Base-by-base conservation (phyloP, 257 asterid genomes). In the Gynochthodes officinalis region DNA sequence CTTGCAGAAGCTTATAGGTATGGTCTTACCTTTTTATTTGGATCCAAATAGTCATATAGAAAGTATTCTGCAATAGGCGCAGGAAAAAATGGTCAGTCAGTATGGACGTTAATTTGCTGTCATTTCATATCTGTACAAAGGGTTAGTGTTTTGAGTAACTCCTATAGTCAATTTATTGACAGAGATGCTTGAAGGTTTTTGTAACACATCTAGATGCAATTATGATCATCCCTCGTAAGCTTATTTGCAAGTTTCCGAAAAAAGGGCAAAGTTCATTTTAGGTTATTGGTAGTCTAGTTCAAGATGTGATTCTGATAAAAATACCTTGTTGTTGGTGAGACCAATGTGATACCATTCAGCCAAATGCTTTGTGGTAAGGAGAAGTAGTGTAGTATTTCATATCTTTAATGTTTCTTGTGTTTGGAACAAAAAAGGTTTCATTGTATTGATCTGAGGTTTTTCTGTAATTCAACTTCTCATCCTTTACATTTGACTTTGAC, bases 1-100 rank as follows among this genome's bases (percentile, higher is more conserved):
- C 95, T 94, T 67, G 80, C 89, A 19, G 99, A 94, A 88, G 97
- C 99, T 80, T 78, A 87, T 84, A 94, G 97, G 99, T 88, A 73
- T 64, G 62, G 64, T 18, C 46, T 28, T 9, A n/a, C 32, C 27
- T 28, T 35, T 6, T 49, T 55, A 48, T 30, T 52, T 48, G 35
- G 43, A 15, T 18, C 30, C 23, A 30, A 1, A 11, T 30, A 12
- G 23, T 64, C 37, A 18, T 10, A 63, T 21, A 39, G 18, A 15
- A 44, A n/a, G 58, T 66, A 8, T 65, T 50, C 28, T 32, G 42
- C 19, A 30, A 28, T 16, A 28, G 59, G 10, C 8, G 14, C 28
- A 4, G 3, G 59, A 28, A 67, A 19, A 42, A 11, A 43, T 23
- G 25, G 14, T 44, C 44, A 42, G 21, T 60, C 28, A 58, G 18